These are phyloP conservation scores for Pterula multifida DNA, from an alignment of 1,284 basidiomycete species.

Conservation along the genomic window DNA sequence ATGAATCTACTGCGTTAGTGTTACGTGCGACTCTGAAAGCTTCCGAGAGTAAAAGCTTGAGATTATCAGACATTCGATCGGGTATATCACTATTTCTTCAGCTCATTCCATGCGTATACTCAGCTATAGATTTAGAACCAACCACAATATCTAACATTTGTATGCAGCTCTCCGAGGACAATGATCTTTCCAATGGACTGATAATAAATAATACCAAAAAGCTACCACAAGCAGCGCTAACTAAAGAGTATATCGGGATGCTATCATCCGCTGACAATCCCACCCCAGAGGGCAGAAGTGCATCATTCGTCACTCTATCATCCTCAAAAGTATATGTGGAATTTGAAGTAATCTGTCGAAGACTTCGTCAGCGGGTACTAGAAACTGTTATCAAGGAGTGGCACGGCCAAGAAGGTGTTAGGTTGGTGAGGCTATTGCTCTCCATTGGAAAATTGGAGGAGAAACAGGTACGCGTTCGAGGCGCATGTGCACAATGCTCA, in stretches of 20 bases:
- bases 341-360: constrained; percentile 65
- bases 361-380: constrained; percentile 63
- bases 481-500: not conserved
- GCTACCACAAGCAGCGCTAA: constrained; percentile 40
- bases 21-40: constrained; percentile 61
- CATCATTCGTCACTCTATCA: constrained; percentile 58
- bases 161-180: constrained; percentile 48
- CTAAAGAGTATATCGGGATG: constrained; percentile 70
- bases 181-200: constrained; percentile 45
- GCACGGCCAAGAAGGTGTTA: constrained; percentile 77
- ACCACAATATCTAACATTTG: constrained; percentile 50
- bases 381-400: constrained; percentile 76
- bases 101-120: no score
- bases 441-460: constrained; percentile 95
- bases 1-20: constrained; percentile 59
- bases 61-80: constrained; percentile 49
- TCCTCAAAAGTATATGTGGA: constrained; percentile 71
- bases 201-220: constrained; percentile 41
- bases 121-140: constrained; percentile 32
- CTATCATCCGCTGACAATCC: constrained; percentile 73
- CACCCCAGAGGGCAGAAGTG: constrained; percentile 50
- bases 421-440: constrained; percentile 74
- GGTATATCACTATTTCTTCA: constrained; percentile 28
- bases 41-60: constrained; percentile 52
- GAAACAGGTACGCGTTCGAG: constrained; percentile 60